These are phyloP conservation scores for Nitzschia inconspicua DNA, from an alignment of 108 stramenopile species.

Conservation along the genomic window DNA sequence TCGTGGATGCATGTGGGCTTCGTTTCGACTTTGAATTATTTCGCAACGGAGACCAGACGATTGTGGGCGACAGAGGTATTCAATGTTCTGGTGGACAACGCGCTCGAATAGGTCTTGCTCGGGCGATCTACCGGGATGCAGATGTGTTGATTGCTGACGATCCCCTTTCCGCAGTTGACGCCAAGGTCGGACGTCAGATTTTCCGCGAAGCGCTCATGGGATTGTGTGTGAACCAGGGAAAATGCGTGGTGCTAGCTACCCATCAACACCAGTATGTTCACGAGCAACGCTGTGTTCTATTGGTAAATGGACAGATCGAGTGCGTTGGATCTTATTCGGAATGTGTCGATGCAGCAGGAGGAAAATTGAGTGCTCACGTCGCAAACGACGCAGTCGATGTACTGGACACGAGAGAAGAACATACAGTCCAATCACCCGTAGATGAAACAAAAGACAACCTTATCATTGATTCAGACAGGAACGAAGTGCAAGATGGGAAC, in stretches of 20 bases:
- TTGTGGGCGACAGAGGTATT: slow-evolving; percentile 92
- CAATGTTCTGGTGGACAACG: slow-evolving; percentile 93
- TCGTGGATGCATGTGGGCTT: slow-evolving; percentile 77
- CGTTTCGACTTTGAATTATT: slow-evolving; percentile 64
- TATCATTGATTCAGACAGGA: neutral
- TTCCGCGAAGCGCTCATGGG: slow-evolving; percentile 78
- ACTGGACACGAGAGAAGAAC: neutral
- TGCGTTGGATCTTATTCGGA: slow-evolving; percentile 68
- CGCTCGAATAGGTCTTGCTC: slow-evolving; percentile 81
- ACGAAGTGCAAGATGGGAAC: slow-evolving; percentile 1
- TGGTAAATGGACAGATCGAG: slow-evolving; percentile 58
- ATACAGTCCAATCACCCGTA: neutral
- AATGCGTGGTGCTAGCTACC: slow-evolving; percentile 85
- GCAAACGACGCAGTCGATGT: slow-evolving; percentile 20
- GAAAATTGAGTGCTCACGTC: slow-evolving; percentile 33
- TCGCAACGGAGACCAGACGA: slow-evolving; percentile 75
- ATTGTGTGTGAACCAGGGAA: slow-evolving; percentile 44
- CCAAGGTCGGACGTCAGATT: slow-evolving; percentile 73
- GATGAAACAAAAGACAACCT: neutral
- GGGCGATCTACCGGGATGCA: slow-evolving; percentile 59
- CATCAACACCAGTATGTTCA: slow-evolving; percentile 91
- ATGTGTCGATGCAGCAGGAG: slow-evolving; percentile 58
- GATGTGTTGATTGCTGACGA: slow-evolving; percentile 88
- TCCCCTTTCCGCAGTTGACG: slow-evolving; percentile 93
- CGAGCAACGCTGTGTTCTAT: slow-evolving; percentile 65